Evolutionary conservation across 1,284 basidiomycete genomes (phyloP), one percentile per base, ranked within the genome.

Genomic region (Erythrobasidium hasegawianum): DNA sequence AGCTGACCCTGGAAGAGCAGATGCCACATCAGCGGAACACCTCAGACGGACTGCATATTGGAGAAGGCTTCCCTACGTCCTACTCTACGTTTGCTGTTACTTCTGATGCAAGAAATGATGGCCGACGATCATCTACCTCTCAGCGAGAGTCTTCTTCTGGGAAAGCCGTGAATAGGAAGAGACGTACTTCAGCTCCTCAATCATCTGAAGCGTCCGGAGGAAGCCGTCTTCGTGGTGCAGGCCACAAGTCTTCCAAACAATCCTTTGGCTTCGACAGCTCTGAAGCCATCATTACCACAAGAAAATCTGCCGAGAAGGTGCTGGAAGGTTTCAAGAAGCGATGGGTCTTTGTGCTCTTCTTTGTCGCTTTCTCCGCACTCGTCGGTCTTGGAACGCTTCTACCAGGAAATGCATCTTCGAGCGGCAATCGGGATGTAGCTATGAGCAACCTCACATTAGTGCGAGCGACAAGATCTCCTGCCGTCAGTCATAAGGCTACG

Each of bases 1-100:
- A 47, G 45, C 45, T 47, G 45, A 47, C 45, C n/a, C 16, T 8
- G n/a, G n/a, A 47, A 24, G 8, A 4, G 8, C n/a, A 33, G 50
- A 65, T 65, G 62, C 39, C 45, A 3, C 62, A 65, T 33, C 55
- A 27, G 7, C 18, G 62, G 27, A 50, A 65, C 18, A 41, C 45
- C 26, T 65, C 62, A 13, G 62, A 65, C 16, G 62, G 62, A 14
- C 62, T 65, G 13, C 57, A 65, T 47, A 53, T 65, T 24, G 62
- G 62, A 27, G 62, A 57, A 40, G 62, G 56, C 55, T 65, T 65
- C 29, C 62, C 62, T 24, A 65, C 62, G 8, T 47, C 29, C 45
- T 65, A 65, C 38, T 65, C 62, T 1, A 45, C 62, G 20, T 65
- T 65, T 27, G 62, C 62, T 18, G 62, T 65, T 39, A 52, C 26